phyloP scores from a whole-genome alignment of 2,329 filamentous ascomycete genomes.

The Blumeria graminis region DNA sequence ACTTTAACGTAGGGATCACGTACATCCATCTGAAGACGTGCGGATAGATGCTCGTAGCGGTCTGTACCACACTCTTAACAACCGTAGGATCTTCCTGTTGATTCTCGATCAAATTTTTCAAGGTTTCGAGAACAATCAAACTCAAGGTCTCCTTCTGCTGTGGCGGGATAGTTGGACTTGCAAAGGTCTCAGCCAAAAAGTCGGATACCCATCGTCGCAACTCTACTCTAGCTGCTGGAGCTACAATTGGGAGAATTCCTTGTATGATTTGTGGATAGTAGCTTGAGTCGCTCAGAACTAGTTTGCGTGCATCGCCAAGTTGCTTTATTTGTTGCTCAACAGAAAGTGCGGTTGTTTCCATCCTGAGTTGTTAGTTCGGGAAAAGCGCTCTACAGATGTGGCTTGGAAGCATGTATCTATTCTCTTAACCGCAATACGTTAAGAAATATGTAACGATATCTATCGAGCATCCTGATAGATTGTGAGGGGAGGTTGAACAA shows the following conservation, averaged over 20 bases:
- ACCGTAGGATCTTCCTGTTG: slow-evolving; percentile 58
- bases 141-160: slow-evolving; percentile 63
- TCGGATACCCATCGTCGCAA: slow-evolving; percentile 89
- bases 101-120: slow-evolving; percentile 45
- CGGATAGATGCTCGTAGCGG: slow-evolving; percentile 79
- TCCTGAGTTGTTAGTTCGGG: slow-evolving; percentile 12
- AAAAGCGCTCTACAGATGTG: neutral
- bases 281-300: slow-evolving; percentile 64
- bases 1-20: slow-evolving; percentile 21
- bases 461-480: slow-evolving; percentile 5
- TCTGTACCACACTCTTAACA: slow-evolving; percentile 66
- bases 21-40: slow-evolving; percentile 86
- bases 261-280: slow-evolving; percentile 85
- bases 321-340: slow-evolving; percentile 61
- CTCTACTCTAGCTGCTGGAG: slow-evolving; percentile 47
- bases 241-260: slow-evolving; percentile 79
- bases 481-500: no score
- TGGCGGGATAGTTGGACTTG: slow-evolving; percentile 58
- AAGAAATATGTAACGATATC: neutral
- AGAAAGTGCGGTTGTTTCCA: slow-evolving; percentile 29
- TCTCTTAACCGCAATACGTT: slow-evolving; percentile 5
- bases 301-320: slow-evolving; percentile 70
- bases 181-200: slow-evolving; percentile 87
- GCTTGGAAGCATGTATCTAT: neutral
- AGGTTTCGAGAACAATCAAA: slow-evolving; percentile 50